Conservation (phyloP, 192 early-diverging fungal species). For the Rhizophagus clarus region DNA sequence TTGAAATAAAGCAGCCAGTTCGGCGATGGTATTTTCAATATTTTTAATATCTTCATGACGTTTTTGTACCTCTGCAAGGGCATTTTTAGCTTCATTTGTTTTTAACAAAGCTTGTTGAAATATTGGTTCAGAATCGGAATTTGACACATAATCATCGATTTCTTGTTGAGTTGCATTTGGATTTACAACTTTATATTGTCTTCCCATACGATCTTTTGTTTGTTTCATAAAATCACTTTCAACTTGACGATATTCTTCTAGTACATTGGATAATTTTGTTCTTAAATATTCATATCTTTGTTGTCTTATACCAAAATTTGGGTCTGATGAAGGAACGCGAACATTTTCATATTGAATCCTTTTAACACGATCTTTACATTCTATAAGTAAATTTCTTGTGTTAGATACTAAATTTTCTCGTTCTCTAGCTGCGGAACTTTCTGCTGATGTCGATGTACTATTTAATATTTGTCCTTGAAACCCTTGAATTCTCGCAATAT, state of each 20-base stretch:
- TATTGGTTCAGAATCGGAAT: slow-evolving; percentile 13
- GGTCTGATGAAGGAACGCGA: background rate
- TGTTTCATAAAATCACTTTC: slow-evolving; percentile 81
- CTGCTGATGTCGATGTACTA: background rate
- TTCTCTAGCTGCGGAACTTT: background rate
- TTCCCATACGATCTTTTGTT: slow-evolving; percentile 76
- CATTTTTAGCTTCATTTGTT: slow-evolving; percentile 69
- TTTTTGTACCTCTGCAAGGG: slow-evolving; percentile 79
- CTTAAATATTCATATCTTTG: slow-evolving; percentile 43
- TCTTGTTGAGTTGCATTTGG: slow-evolving; percentile 78
- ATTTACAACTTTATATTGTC: slow-evolving; percentile 84
- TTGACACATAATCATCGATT: slow-evolving; percentile 71
- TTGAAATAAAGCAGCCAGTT: slow-evolving; percentile 86
- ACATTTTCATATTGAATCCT: slow-evolving; percentile 22
- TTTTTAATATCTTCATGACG: slow-evolving; percentile 83
- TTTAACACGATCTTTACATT: slow-evolving; percentile 18
- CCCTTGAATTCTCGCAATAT: slow-evolving; percentile 6
- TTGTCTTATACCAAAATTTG: slow-evolving; percentile 1
- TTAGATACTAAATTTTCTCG: background rate
- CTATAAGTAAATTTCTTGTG: slow-evolving; percentile 5
- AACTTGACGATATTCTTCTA: slow-evolving; percentile 59
- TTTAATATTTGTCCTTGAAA: slow-evolving; percentile 12
- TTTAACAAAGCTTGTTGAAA: slow-evolving; percentile 63
- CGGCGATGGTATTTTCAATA: slow-evolving; percentile 86
- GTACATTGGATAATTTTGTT: slow-evolving; percentile 60